These are phyloP conservation scores for Orbilia oligospora DNA, from an alignment of 2,329 filamentous ascomycete species.

Conservation along the genomic window DNA sequence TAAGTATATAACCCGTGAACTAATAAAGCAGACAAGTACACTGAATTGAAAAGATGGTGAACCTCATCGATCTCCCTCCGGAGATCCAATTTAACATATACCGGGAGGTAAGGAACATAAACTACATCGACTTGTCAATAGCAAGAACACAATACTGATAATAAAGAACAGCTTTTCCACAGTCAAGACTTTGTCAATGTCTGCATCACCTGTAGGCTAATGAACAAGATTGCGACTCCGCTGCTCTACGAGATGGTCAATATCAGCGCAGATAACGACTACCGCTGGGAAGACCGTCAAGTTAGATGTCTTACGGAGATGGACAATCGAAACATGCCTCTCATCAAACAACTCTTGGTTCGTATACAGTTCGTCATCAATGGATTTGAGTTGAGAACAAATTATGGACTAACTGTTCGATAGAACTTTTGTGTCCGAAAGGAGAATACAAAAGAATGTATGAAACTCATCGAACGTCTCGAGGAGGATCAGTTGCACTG, in stretches of 20 bases:
- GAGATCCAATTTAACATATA: slow-evolving; percentile 60
- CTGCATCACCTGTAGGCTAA: slow-evolving; percentile 52
- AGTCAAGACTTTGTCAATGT: slow-evolving; percentile 58
- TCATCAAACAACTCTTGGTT: slow-evolving; percentile 52
- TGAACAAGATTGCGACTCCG: slow-evolving; percentile 57
- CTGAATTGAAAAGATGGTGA: slow-evolving; percentile 34
- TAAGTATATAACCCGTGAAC: neutral
- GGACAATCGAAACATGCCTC: slow-evolving; percentile 30
- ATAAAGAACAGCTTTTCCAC: slow-evolving; percentile 44
- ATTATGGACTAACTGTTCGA: neutral
- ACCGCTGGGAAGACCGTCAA: slow-evolving; percentile 54
- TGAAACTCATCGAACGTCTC: slow-evolving; percentile 41
- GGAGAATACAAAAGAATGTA: slow-evolving; percentile 51
- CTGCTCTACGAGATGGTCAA: slow-evolving; percentile 59
- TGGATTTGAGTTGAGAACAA: neutral
- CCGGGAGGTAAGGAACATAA: slow-evolving; percentile 22
- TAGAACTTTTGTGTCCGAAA: slow-evolving; percentile 56
- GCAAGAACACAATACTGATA: neutral
- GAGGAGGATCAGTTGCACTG: slow-evolving; percentile 53
- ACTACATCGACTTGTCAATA: neutral
- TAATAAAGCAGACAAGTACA: neutral
- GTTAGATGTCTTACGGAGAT: slow-evolving; percentile 49
- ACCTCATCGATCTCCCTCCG: slow-evolving; percentile 55
- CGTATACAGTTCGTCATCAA: neutral
- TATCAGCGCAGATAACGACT: slow-evolving; percentile 54